Evolutionary conservation across 352 stramenopile species (phyloP).

Genomic region (Phytophthora litchii): DNA sequence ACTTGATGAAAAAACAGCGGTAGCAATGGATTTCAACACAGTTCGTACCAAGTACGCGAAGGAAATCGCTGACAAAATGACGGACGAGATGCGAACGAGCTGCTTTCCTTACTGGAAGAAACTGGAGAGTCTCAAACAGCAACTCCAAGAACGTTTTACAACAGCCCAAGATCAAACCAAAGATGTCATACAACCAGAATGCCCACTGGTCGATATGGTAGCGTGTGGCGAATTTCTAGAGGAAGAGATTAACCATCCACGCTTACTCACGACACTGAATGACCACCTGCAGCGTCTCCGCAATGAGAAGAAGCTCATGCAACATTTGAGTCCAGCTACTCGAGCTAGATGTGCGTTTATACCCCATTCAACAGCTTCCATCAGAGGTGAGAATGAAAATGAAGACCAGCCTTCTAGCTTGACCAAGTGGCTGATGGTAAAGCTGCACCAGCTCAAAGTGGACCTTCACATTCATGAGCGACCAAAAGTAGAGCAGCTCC

Average conservation of each 20-base stretch:
- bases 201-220: constrained; percentile 11
- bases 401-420: constrained; percentile 30
- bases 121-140: constrained; percentile 43
- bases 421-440: constrained; percentile 40
- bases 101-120: constrained; percentile 56
- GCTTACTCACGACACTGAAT: constrained; percentile 20
- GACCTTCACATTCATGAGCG: constrained; percentile 42
- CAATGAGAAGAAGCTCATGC: constrained; percentile 47
- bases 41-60: constrained; percentile 51
- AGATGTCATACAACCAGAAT: constrained; percentile 2
- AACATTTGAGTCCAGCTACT: constrained; percentile 15
- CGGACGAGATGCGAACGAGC: constrained; percentile 42
- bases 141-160: constrained; percentile 36
- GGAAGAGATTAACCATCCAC: constrained; percentile 9
- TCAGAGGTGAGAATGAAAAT: neutral
- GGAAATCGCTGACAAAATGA: constrained; percentile 55
- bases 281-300: constrained; percentile 34
- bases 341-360: constrained; percentile 31
- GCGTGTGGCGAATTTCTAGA: constrained; percentile 19
- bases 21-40: constrained; percentile 33
- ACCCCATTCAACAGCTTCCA: neutral
- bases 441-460: constrained; percentile 45
- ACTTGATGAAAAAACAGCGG: constrained; percentile 7
- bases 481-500: constrained; percentile 30
- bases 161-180: constrained; percentile 3